Evolutionary conservation across 2,329 filamentous ascomycete species (phyloP).

Genomic region (Colletotrichum navitas): DNA sequence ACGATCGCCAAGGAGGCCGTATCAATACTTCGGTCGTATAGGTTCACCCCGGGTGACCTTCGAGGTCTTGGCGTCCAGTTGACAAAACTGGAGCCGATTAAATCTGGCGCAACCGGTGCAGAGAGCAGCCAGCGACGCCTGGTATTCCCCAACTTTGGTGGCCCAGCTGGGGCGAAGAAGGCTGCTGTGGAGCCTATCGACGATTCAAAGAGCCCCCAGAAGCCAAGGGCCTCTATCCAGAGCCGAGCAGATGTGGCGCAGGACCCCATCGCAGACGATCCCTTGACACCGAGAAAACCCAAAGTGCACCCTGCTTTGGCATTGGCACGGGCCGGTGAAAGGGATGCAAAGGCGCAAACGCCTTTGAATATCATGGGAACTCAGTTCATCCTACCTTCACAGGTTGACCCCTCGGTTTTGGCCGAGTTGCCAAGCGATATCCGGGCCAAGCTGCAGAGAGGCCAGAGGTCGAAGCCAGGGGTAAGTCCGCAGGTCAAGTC

Average conservation of each 20-base stretch:
- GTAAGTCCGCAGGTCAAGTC: slow-evolving; percentile 51
- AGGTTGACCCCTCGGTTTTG: slow-evolving; percentile 84
- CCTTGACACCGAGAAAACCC: slow-evolving; percentile 64
- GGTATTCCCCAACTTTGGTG: slow-evolving; percentile 72
- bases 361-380: slow-evolving; percentile 86
- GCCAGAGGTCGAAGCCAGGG: slow-evolving; percentile 42
- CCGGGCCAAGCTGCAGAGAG: slow-evolving; percentile 71
- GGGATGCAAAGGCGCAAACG: slow-evolving; percentile 69
- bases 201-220: slow-evolving; percentile 54
- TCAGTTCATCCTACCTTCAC: slow-evolving; percentile 90
- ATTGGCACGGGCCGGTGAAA: slow-evolving; percentile 62
- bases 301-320: slow-evolving; percentile 67
- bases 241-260: slow-evolving; percentile 48
- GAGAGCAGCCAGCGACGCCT: slow-evolving; percentile 86
- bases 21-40: slow-evolving; percentile 84
- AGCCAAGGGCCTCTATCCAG: slow-evolving; percentile 48
- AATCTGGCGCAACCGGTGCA: slow-evolving; percentile 63
- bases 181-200: slow-evolving; percentile 64
- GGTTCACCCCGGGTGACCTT: slow-evolving; percentile 91
- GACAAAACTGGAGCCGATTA: slow-evolving; percentile 89
- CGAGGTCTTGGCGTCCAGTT: slow-evolving; percentile 92
- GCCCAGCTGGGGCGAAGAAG: slow-evolving; percentile 56
- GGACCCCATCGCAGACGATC: slow-evolving; percentile 70
- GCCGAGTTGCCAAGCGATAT: slow-evolving; percentile 89
- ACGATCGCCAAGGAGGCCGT: slow-evolving; percentile 84